Evolutionary conservation across 2,329 filamentous ascomycete genomes (phyloP).

Genomic region (Botrytis hyacinthi): DNA sequence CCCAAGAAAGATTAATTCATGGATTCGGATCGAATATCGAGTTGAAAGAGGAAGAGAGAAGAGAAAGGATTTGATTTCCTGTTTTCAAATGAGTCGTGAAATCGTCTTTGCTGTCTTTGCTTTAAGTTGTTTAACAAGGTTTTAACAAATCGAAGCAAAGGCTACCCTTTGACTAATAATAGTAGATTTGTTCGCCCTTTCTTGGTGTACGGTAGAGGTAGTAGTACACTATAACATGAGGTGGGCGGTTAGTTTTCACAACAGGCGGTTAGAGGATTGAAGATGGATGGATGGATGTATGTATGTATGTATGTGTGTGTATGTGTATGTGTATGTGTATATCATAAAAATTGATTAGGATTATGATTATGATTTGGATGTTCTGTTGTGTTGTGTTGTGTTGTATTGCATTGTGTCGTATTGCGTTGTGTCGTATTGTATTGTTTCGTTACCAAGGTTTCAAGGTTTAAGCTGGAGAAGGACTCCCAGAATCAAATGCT

Average conservation of each 20-base stretch:
- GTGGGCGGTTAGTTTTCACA: constrained; percentile 1
- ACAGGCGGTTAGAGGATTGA: neutral
- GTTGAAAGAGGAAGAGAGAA: neutral
- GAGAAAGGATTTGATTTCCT: neutral
- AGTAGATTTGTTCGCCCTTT: neutral
- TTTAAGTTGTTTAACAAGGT: neutral
- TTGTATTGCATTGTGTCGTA: neutral
- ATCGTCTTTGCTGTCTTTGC: neutral
- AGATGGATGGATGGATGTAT: neutral
- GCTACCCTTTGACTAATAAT: neutral
- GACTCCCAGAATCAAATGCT: neutral
- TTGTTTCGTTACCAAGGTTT: neutral
- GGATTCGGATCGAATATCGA: neutral
- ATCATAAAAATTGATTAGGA: neutral
- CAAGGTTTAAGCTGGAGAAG: neutral
- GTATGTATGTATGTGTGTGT: neutral
- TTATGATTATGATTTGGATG: neutral
- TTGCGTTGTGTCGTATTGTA: neutral
- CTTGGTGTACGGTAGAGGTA: neutral
- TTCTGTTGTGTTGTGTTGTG: neutral
- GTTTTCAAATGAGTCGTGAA: constrained; percentile 6
- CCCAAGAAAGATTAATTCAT: neutral
- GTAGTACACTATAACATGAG: neutral
- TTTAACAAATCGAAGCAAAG: neutral
- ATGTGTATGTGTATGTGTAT: neutral